A percentile compares a stretch with the other conserved stretches of the same genome.
phyloP scores from a whole-genome alignment of 495 filamentous ascomycete species.

The Hypoxylon rickii region DNA sequence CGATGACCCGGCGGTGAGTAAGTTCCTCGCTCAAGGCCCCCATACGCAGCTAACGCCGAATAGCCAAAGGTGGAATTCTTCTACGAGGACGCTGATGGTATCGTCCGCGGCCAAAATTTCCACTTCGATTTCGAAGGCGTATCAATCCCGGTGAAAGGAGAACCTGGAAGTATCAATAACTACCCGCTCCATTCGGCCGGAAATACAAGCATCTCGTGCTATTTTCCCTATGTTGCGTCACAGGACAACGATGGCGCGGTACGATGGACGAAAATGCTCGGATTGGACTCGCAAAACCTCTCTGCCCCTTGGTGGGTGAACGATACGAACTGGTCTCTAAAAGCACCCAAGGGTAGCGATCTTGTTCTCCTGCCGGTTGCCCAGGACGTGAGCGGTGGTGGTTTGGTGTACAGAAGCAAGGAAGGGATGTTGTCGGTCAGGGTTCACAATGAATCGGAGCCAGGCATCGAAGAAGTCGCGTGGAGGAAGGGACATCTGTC shows the following conservation, averaged over 20 bases:
- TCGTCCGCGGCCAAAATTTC: conserved; percentile 29
- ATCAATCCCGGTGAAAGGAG: conserved; percentile 18
- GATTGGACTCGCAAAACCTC: conserved; percentile 9
- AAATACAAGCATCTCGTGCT: conserved; percentile 12
- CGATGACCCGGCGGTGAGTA: conserved; percentile 17
- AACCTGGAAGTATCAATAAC: conserved; percentile 19
- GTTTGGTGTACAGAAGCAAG: conserved; percentile 16
- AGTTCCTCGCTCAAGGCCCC: not conserved
- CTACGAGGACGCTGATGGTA: conserved; percentile 25
- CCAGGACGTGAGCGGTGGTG: conserved; percentile 11
- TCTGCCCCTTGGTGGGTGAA: conserved; percentile 28
- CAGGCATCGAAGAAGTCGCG: conserved; percentile 15
- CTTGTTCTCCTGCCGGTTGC: conserved; percentile 19
- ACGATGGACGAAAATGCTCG: conserved; percentile 20
- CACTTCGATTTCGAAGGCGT: conserved; percentile 26
- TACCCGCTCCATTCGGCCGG: conserved; percentile 22
- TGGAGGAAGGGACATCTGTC: conserved; percentile 30
- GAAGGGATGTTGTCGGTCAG: conserved; percentile 25
- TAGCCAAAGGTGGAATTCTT: conserved; percentile 31
- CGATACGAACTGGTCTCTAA: conserved; percentile 15
- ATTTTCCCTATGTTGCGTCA: conserved; percentile 23
- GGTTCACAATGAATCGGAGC: conserved; percentile 12
- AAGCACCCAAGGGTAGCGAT: conserved; percentile 13
- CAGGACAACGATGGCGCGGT: conserved; percentile 18
- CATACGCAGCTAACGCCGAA: not conserved